Conservation (phyloP, 78 protist species). For the Dictyostelium brefeldianum region DNA sequence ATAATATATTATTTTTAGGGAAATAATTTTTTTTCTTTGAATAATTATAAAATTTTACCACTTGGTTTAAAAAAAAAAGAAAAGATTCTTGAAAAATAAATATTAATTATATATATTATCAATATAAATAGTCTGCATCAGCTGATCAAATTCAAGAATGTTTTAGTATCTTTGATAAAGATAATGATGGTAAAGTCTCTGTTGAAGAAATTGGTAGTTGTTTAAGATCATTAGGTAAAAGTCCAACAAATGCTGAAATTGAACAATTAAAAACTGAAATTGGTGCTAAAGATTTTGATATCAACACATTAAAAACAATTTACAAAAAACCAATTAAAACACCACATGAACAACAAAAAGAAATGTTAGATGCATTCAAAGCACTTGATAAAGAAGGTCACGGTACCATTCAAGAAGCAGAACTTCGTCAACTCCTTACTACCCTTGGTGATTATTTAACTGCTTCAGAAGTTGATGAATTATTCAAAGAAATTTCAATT, state of each 20-base stretch:
- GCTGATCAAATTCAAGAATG: constrained; percentile 70
- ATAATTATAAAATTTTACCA: background rate
- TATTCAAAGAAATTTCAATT: constrained; percentile 50
- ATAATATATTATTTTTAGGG: too few species aligned
- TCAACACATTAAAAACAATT: constrained; percentile 25
- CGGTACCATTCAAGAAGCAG: constrained; percentile 59
- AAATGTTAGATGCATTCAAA: constrained; percentile 75
- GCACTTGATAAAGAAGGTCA: constrained; percentile 67
- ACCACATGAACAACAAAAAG: constrained; percentile 53
- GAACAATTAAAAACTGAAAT: constrained; percentile 58
- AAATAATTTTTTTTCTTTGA: too few species aligned
- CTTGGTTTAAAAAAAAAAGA: background rate
- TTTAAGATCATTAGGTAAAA: constrained; percentile 69
- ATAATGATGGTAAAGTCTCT: constrained; percentile 76
- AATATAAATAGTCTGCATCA: constrained; percentile 21
- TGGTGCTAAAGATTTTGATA: constrained; percentile 62
- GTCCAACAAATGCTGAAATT: constrained; percentile 60
- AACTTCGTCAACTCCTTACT: constrained; percentile 62
- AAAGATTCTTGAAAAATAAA: background rate
- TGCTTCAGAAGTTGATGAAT: constrained; percentile 68
- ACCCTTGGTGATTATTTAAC: constrained; percentile 72
- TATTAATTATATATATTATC: background rate
- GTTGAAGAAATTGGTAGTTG: constrained; percentile 35
- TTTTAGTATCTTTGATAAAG: constrained; percentile 71
- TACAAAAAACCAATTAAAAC: constrained; percentile 28